These are phyloP conservation scores for Thuidium tamariscinum DNA, from an alignment of 225 moss, liverwort and hornwort species.

Conservation along the genomic window DNA sequence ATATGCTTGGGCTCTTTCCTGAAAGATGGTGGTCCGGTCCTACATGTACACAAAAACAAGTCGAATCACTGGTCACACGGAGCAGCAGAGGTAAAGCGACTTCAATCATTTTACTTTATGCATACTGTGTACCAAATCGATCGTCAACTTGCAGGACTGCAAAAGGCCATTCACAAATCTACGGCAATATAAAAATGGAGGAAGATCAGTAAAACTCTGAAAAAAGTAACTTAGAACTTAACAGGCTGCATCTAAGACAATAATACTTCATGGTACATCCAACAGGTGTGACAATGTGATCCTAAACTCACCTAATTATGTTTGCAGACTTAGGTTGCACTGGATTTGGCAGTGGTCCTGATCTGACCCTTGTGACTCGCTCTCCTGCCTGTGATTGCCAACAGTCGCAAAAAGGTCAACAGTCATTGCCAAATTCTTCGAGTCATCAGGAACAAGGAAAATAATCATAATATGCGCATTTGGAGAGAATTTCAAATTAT, in stretches of 20 bases:
- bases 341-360: constrained; percentile 54
- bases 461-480: neutral
- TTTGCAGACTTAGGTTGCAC: constrained; percentile 44
- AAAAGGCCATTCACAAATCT: neutral
- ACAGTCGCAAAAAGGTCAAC: constrained; percentile 1
- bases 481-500: neutral
- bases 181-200: neutral
- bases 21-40: constrained; percentile 43
- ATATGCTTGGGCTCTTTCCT: constrained; percentile 68
- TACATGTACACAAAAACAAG: constrained; percentile 16
- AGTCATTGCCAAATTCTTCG: neutral
- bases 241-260: neutral
- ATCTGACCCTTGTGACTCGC: constrained; percentile 45
- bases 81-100: neutral
- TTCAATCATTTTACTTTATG: neutral
- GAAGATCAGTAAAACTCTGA: neutral
- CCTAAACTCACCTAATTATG: constrained; percentile 26
- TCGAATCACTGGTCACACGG: neutral
- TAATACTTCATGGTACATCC: neutral
- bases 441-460: neutral
- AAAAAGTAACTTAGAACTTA: neutral
- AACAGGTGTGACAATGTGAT: neutral
- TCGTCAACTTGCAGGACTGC: neutral
- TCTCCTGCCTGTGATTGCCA: constrained; percentile 41
- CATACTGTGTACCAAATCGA: neutral